Conservation (phyloP, 208 protist genomes). For the Phytomonas francai region DNA sequence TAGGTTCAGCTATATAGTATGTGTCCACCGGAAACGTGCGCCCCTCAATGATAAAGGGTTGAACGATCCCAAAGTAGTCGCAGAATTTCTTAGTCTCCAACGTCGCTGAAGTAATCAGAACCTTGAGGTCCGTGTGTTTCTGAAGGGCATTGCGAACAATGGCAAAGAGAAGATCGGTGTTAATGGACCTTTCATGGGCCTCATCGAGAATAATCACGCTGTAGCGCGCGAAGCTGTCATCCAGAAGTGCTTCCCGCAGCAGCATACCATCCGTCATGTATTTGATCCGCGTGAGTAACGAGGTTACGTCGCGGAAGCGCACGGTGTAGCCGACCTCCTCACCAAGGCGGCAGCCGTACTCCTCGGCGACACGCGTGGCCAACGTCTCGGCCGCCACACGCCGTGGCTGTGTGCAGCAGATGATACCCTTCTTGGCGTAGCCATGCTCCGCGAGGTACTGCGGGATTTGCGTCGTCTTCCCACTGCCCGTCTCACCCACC, state of each 20-base stretch:
- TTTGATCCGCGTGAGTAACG: conserved; percentile 95
- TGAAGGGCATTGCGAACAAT: conserved; percentile 93
- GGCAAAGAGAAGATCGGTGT: conserved; percentile 98
- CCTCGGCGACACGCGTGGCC: conserved; percentile 97
- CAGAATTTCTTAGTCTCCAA: conserved; percentile 98
- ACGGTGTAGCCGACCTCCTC: conserved; percentile 99
- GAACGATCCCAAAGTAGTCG: conserved; percentile 94
- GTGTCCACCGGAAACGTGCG: conserved; percentile 97
- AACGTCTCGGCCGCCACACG: conserved; percentile 98
- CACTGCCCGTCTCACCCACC: conserved; percentile 93
- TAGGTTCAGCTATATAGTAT: conserved; percentile 90
- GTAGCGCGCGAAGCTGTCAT: conserved; percentile 93
- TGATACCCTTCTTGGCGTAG: conserved; percentile 54
- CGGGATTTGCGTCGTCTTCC: conserved; percentile 97
- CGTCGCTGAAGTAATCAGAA: conserved; percentile 98
- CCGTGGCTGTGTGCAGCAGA: conserved; percentile 97
- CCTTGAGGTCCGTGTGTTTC: conserved; percentile 92
- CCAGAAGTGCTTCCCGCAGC: conserved; percentile 95
- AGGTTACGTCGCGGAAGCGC: conserved; percentile 98
- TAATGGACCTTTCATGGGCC: conserved; percentile 99
- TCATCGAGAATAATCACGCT: conserved; percentile 99
- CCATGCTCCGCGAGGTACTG: conserved; percentile 93
- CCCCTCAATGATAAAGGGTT: conserved; percentile 97
- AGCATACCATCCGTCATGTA: conserved; percentile 99
- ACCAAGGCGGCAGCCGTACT: conserved; percentile 96